These are phyloP conservation scores for Phytopythium boreale DNA, from an alignment of 352 stramenopile species.

Conservation along the genomic window DNA sequence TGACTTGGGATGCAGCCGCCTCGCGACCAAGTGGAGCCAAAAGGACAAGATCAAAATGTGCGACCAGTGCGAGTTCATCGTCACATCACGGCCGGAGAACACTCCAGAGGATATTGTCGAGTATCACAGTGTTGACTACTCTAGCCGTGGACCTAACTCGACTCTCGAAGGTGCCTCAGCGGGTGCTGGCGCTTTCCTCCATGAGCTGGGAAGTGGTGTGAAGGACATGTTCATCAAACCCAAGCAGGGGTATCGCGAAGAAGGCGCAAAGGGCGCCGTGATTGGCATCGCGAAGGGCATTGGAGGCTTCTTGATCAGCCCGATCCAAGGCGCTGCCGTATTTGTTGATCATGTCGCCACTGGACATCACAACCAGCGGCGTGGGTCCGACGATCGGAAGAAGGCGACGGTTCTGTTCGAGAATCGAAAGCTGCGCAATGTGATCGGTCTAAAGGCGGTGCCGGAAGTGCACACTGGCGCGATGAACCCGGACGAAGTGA, in stretches of 20 bases:
- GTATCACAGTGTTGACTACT: constrained; percentile 59
- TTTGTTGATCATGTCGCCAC: constrained; percentile 50
- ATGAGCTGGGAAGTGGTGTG: constrained; percentile 43
- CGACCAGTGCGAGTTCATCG: constrained; percentile 46
- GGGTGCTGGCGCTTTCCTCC: constrained; percentile 41
- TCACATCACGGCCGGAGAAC: constrained; percentile 38
- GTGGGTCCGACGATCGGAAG: constrained; percentile 26
- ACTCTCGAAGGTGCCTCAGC: constrained; percentile 30
- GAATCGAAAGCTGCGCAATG: constrained; percentile 21
- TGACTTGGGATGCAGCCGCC: constrained; percentile 34
- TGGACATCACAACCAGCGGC: constrained; percentile 33
- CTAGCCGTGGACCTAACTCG: constrained; percentile 39
- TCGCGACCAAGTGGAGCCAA: constrained; percentile 56
- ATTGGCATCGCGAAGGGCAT: constrained; percentile 45
- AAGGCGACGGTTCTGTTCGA: constrained; percentile 30
- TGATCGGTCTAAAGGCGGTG: constrained; percentile 16
- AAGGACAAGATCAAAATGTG: constrained; percentile 51
- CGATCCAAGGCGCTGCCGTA: constrained; percentile 39
- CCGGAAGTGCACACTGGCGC: constrained; percentile 16
- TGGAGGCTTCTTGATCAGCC: constrained; percentile 35
- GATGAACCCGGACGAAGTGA: constrained; percentile 17
- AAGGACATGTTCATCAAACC: constrained; percentile 53
- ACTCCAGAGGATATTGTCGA: constrained; percentile 37
- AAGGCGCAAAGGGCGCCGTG: constrained; percentile 44
- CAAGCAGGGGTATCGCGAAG: constrained; percentile 35